Conservation (phyloP, 2,329 filamentous ascomycete species). For the Fusarium incarnatum region DNA sequence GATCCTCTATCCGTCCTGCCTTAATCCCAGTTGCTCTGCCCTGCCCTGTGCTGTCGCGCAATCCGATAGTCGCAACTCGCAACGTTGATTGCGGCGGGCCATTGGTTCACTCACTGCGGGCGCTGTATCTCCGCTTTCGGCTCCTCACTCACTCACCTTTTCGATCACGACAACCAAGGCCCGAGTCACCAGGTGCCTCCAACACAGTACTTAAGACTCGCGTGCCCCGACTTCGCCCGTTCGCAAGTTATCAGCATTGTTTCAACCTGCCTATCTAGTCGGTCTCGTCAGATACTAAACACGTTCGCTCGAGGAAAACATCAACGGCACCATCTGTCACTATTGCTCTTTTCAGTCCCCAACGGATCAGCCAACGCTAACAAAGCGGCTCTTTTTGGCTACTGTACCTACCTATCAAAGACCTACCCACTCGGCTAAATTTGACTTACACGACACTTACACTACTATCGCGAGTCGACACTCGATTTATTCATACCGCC, state of each 20-base stretch:
- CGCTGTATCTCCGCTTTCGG: constrained; percentile 47
- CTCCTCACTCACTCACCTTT: constrained; percentile 41
- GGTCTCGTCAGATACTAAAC: not conserved
- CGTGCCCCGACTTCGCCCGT: constrained; percentile 43
- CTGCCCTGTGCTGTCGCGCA: constrained; percentile 27
- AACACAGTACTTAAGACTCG: constrained; percentile 44
- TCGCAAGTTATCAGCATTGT: constrained; percentile 6
- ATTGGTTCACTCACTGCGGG: constrained; percentile 41
- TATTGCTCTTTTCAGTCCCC: constrained; percentile 10
- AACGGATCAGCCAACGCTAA: constrained; percentile 30
- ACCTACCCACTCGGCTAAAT: constrained; percentile 30
- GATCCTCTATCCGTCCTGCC: constrained; percentile 23
- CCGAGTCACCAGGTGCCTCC: constrained; percentile 45
- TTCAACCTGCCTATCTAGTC: constrained; percentile 7
- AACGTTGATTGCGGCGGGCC: constrained; percentile 39
- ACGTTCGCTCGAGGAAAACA: not conserved
- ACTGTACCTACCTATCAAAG: constrained; percentile 15
- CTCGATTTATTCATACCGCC: constrained; percentile 39
- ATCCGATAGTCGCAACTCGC: constrained; percentile 43
- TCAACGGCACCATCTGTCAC: constrained; percentile 4
- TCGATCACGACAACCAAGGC: constrained; percentile 41
- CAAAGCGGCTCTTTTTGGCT: constrained; percentile 30
- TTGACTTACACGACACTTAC: constrained; percentile 43
- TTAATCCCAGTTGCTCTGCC: constrained; percentile 16
- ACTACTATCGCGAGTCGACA: constrained; percentile 31